A percentile compares a stretch with the other conserved stretches of the same genome.
phyloP scores from a whole-genome alignment of 495 filamentous ascomycete species.

The Filosporella fistucella region DNA sequence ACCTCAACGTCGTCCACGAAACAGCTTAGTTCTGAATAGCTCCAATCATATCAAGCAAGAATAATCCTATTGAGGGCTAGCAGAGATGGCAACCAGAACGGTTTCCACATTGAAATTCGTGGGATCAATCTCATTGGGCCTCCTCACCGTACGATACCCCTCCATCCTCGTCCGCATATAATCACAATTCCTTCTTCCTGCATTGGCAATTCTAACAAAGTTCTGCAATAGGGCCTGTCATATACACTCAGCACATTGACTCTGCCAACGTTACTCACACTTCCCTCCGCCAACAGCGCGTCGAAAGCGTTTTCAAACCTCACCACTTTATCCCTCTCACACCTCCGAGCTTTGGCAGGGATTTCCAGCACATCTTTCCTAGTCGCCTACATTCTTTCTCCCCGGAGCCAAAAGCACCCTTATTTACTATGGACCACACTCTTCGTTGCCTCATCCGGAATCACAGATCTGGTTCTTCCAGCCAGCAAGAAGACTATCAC shows the following conservation, averaged over 20 bases:
- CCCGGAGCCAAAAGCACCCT: slow-evolving; percentile 66
- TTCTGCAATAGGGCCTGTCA: slow-evolving; percentile 63
- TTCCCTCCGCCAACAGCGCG: slow-evolving; percentile 66
- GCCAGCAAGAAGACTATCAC: slow-evolving; percentile 27
- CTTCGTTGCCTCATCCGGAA: slow-evolving; percentile 50
- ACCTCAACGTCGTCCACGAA: no score
- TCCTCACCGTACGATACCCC: slow-evolving; percentile 57
- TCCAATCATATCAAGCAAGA: no score
- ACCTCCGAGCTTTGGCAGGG: slow-evolving; percentile 55
- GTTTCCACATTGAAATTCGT: slow-evolving; percentile 82
- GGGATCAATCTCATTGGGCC: slow-evolving; percentile 78
- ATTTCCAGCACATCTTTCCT: slow-evolving; percentile 60
- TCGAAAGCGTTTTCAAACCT: slow-evolving; percentile 60
- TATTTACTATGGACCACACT: slow-evolving; percentile 78
- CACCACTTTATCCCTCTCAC: slow-evolving; percentile 50
- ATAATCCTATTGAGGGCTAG: no score
- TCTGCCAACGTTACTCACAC: slow-evolving; percentile 69
- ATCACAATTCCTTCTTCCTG: slow-evolving; percentile 12
- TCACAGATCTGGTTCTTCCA: slow-evolving; percentile 47
- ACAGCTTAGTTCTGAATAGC: no score
- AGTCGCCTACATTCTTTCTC: slow-evolving; percentile 70
- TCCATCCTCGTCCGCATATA: slow-evolving; percentile 37
- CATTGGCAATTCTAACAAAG: background rate
- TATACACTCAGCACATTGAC: slow-evolving; percentile 71
- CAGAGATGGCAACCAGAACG: slow-evolving; percentile 59